Evolutionary conservation across 2,329 filamentous ascomycete genomes (phyloP), one percentile per base, ranked within the genome.

Genomic region (Talaromyces sp.): DNA sequence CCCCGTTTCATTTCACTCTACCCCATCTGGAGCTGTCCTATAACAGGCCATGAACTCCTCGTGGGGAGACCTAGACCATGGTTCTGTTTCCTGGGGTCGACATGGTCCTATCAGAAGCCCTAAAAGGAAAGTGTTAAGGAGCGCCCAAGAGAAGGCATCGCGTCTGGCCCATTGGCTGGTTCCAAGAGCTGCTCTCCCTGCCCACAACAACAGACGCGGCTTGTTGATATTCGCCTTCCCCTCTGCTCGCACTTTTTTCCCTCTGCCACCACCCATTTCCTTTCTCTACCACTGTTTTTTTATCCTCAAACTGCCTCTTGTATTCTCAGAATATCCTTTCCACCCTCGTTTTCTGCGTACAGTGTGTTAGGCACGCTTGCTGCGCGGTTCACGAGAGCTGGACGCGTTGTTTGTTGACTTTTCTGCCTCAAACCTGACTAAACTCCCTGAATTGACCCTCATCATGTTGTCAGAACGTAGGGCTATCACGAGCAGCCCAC

Each of bases 401-500:
- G 10, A 55, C 24, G 53, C 31, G 14, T 38, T 12, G 4, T 38
- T 6, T 11, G 19, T 35, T 24, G 24, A 19, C n/a, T 9, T 35
- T 9, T 55, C 29, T 55, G 29, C 31, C 4, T 35, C 31, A 14
- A 24, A 7, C n/a, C 31, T 41, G 5, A 55, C 1, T 19, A 3
- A 14, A 8, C 29, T 3, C 7, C 10, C 24, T 27, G 24, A 26
- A 29, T 52, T 27, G 9, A 7, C 48, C 17, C 6, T 7, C 26
- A 29, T 9, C 2, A 62, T 62, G 60, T 56, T 62, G 32, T 53
- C 56, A 9, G 59, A 58, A 41, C 59, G 56, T 56, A 57, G 43
- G 24, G 51, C 31, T 32, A 31, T 57, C 59, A 64, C 71, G 55
- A 74, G 72, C 63, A 77, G 75, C 63, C 72, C 74, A 32, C 69